Evolutionary conservation across 176 grass and related monocot genomes (phyloP).

Genomic region (Phoenix roebelenii): DNA sequence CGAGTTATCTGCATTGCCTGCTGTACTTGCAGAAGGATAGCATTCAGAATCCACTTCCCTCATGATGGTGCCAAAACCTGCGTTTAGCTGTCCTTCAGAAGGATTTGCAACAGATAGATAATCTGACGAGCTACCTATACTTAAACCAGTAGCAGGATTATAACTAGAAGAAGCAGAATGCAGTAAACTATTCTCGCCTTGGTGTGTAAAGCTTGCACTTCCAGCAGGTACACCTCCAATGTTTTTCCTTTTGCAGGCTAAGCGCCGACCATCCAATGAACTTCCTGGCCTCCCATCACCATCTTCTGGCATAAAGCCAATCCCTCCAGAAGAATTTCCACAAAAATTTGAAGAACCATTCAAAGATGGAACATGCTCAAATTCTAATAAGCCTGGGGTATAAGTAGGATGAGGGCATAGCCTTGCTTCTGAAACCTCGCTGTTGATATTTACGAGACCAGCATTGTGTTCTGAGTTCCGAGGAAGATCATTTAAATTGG

Average conservation of each 20-base stretch:
- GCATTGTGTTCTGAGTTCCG: slow-evolving; percentile 20
- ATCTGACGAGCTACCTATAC: slow-evolving; percentile 20
- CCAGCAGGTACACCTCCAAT: slow-evolving; percentile 42
- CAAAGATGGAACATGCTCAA: slow-evolving; percentile 29
- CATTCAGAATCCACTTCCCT: slow-evolving; percentile 21
- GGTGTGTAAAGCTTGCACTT: slow-evolving; percentile 39
- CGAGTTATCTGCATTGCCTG: slow-evolving; percentile 21
- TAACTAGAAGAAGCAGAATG: slow-evolving; percentile 37
- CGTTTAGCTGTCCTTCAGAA: slow-evolving; percentile 31
- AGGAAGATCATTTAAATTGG: slow-evolving; percentile 21
- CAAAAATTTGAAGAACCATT: slow-evolving; percentile 26
- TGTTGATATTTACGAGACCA: slow-evolving; percentile 4
- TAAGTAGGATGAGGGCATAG: slow-evolving; percentile 34
- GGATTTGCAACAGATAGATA: slow-evolving; percentile 29
- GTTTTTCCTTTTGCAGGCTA: slow-evolving; percentile 77
- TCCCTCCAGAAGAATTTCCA: slow-evolving; percentile 33
- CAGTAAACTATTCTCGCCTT: slow-evolving; percentile 32
- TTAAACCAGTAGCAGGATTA: slow-evolving; percentile 26
- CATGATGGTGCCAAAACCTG: slow-evolving; percentile 18
- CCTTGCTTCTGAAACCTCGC: slow-evolving; percentile 25
- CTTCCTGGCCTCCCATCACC: slow-evolving; percentile 39
- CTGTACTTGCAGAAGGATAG: slow-evolving; percentile 27
- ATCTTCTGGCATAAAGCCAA: slow-evolving; percentile 37
- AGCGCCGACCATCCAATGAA: slow-evolving; percentile 44
- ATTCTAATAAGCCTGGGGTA: slow-evolving; percentile 23